Evolutionary conservation across 2,329 filamentous ascomycete species (phyloP).

Genomic region (Elsinoe ampelina): DNA sequence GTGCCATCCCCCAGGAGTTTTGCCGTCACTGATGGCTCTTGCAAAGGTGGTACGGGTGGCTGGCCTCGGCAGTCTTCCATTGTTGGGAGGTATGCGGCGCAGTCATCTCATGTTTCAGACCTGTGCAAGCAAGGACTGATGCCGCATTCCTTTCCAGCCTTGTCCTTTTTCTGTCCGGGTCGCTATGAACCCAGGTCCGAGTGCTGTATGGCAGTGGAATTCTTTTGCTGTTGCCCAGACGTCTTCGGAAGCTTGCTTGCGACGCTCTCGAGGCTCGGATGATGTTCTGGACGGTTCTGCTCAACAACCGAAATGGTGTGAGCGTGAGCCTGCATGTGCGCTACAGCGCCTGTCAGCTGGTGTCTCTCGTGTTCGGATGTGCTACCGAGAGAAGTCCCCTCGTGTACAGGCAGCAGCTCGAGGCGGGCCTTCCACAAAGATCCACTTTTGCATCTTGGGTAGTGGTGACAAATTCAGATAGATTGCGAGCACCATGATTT

Average conservation of each 20-base stretch:
- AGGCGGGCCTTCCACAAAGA: neutral
- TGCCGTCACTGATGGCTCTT: neutral
- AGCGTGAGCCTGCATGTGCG: neutral
- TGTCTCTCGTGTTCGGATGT: slow-evolving; percentile 5
- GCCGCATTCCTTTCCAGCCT: neutral
- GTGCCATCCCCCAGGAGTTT: neutral
- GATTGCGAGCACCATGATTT: neutral
- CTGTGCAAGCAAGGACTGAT: neutral
- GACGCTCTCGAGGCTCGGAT: neutral
- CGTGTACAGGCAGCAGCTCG: neutral
- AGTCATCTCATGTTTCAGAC: slow-evolving; percentile 9
- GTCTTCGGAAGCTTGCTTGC: slow-evolving; percentile 3
- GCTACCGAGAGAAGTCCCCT: neutral
- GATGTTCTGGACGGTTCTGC: neutral
- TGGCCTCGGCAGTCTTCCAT: neutral
- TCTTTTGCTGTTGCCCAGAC: neutral
- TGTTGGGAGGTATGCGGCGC: neutral
- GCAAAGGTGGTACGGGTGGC: neutral
- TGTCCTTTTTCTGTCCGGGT: neutral
- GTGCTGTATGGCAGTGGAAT: neutral
- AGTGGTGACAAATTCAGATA: neutral
- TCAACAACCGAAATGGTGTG: neutral
- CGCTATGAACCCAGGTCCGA: neutral
- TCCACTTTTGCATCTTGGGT: neutral
- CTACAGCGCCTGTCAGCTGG: neutral